Evolutionary conservation across 75 land plant species (phyloP).

Genomic region (Pseudotsuga menziesii): DNA sequence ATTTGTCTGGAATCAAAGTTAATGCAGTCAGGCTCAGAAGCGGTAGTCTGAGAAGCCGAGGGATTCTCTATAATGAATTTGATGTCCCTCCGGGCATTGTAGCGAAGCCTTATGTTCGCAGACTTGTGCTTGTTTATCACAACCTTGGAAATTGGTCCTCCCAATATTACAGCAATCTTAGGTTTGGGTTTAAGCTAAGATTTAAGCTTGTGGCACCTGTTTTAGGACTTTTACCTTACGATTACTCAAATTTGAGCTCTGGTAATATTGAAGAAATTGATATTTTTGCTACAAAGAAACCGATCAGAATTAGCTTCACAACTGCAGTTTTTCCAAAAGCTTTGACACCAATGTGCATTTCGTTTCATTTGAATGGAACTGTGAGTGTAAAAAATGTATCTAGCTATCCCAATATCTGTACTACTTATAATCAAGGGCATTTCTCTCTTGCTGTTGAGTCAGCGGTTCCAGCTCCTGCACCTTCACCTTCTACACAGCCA

Average conservation of each 20-base stretch:
- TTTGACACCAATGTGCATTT: slow-evolving; percentile 47
- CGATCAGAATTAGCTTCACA: slow-evolving; percentile 44
- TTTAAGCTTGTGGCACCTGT: slow-evolving; percentile 41
- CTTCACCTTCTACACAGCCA: slow-evolving; percentile 13
- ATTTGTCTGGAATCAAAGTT: slow-evolving; percentile 41
- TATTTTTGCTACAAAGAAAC: slow-evolving; percentile 21
- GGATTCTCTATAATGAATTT: slow-evolving; percentile 45
- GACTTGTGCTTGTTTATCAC: slow-evolving; percentile 77
- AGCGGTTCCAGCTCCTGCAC: slow-evolving; percentile 25
- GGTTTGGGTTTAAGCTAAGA: slow-evolving; percentile 22
- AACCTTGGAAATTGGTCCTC: slow-evolving; percentile 60
- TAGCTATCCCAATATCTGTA: slow-evolving; percentile 38
- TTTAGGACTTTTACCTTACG: slow-evolving; percentile 65
- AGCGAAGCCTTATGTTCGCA: slow-evolving; percentile 36
- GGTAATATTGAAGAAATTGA: slow-evolving; percentile 38
- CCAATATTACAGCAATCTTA: slow-evolving; percentile 28
- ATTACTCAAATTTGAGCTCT: slow-evolving; percentile 34
- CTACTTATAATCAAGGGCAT: slow-evolving; percentile 53
- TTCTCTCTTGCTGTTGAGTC: slow-evolving; percentile 58
- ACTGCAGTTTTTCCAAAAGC: slow-evolving; percentile 1
- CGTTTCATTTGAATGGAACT: slow-evolving; percentile 51
- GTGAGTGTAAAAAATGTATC: slow-evolving; percentile 19
- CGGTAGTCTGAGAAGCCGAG: slow-evolving; percentile 58
- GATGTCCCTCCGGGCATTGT: slow-evolving; percentile 46
- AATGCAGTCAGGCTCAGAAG: slow-evolving; percentile 57